Conservation (phyloP, 2,329 filamentous ascomycete genomes). For the Hymenoscyphus fraxineus region DNA sequence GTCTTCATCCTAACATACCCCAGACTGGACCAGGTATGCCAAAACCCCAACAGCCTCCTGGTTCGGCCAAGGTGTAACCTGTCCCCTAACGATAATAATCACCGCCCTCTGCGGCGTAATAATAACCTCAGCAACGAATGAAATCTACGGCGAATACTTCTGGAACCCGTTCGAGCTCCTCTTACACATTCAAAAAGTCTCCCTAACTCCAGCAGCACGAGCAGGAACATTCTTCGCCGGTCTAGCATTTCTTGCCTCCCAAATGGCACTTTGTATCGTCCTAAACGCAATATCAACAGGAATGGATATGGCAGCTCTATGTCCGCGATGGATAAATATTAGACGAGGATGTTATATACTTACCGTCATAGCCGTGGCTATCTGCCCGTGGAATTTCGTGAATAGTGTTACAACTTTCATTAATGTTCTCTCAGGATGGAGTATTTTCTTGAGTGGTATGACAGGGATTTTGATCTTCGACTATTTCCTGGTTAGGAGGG, state of each 20-base stretch:
- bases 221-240: constrained; percentile 46
- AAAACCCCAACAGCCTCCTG: constrained; percentile 39
- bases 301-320: constrained; percentile 52
- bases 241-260: constrained; percentile 42
- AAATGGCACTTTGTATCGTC: constrained; percentile 44
- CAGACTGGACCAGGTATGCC: constrained; percentile 38
- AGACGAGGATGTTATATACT: constrained; percentile 49
- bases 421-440: constrained; percentile 33
- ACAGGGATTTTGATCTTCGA: constrained; percentile 45
- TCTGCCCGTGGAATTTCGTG: constrained; percentile 51
- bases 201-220: constrained; percentile 41
- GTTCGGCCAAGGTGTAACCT: constrained; percentile 34
- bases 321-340: constrained; percentile 53
- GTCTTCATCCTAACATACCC: neutral
- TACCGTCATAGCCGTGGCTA: constrained; percentile 41
- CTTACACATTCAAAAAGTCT: constrained; percentile 41
- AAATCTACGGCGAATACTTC: constrained; percentile 44
- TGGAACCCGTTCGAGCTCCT: constrained; percentile 40
- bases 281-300: constrained; percentile 49
- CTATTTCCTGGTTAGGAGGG: constrained; percentile 40
- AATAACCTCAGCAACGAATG: constrained; percentile 48
- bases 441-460: constrained; percentile 47
- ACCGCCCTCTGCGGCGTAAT: constrained; percentile 43
- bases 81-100: constrained; percentile 38
- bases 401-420: constrained; percentile 42